Evolutionary conservation across 2,329 filamentous ascomycete species (phyloP).

Genomic region (Pseudocercospora vitis): DNA sequence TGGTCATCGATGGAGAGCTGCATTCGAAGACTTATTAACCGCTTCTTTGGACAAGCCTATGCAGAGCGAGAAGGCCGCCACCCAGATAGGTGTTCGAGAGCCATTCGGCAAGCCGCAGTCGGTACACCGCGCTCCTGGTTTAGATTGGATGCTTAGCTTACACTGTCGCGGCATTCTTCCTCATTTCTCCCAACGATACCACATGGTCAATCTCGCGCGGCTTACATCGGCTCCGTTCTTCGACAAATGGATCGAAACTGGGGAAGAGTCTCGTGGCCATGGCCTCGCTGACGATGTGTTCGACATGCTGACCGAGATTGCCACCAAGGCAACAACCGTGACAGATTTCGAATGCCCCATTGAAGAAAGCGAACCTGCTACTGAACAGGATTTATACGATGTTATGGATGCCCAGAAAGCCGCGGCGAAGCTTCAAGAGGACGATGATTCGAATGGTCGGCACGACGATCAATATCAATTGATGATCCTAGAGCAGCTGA

Average conservation of each 20-base stretch:
- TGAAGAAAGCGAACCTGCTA: constrained; percentile 28
- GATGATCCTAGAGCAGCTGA: not conserved
- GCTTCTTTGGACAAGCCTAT: constrained; percentile 41
- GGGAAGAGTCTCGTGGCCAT: not conserved
- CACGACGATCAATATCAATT: no score
- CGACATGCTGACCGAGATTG: constrained; percentile 23
- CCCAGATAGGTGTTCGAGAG: constrained; percentile 19
- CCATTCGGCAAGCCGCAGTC: constrained; percentile 26
- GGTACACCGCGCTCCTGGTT: constrained; percentile 32
- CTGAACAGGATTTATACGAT: constrained; percentile 57
- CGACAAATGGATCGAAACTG: not conserved
- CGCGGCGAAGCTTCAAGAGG: no score
- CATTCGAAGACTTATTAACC: constrained; percentile 60
- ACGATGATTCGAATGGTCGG: no score
- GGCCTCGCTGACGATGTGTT: constrained; percentile 11
- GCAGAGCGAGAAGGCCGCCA: constrained; percentile 20
- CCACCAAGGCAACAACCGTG: constrained; percentile 19
- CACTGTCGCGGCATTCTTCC: constrained; percentile 39
- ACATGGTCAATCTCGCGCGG: no score
- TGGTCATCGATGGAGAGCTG: constrained; percentile 54
- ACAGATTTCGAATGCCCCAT: no score
- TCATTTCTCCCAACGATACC: constrained; percentile 33
- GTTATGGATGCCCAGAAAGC: constrained; percentile 4
- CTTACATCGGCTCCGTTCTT: no score
- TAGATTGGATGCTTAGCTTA: constrained; percentile 41